Evolutionary conservation across 163 green algal genomes (phyloP).

Genomic region (Chlamydomonas reinhardtii): DNA sequence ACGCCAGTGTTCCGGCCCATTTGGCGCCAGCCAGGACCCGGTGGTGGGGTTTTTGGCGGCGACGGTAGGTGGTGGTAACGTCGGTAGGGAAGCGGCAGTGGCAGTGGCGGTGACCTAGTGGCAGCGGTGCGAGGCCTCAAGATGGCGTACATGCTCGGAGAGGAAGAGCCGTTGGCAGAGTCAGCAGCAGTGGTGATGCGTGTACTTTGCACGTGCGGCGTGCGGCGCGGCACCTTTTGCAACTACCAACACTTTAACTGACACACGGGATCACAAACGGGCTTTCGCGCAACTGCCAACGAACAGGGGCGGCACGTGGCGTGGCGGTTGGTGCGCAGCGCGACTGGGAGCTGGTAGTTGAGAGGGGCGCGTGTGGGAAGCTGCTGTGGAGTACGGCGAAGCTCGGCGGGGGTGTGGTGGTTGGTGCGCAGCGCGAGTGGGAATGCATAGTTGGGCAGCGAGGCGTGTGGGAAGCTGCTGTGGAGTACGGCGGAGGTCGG

Average conservation of each 20-base stretch:
- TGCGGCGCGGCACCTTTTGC: neutral
- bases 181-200: too few relatives aligned
- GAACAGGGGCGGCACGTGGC: neutral
- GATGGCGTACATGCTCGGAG: too few relatives aligned
- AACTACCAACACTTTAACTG: constrained; percentile 2
- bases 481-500: too few relatives aligned
- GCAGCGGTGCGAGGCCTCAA: too few relatives aligned
- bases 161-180: too few relatives aligned
- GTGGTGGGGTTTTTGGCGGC: too few relatives aligned
- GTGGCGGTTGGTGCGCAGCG: neutral
- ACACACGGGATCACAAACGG: neutral
- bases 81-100: too few relatives aligned
- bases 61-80: too few relatives aligned
- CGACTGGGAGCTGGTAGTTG: neutral
- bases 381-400: neutral
- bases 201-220: neutral
- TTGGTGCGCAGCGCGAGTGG: neutral
- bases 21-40: too few relatives aligned
- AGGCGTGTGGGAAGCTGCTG: too few relatives aligned
- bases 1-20: too few relatives aligned
- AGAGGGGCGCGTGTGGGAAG: neutral
- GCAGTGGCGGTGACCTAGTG: too few relatives aligned
- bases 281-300: neutral
- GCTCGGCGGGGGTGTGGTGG: neutral
- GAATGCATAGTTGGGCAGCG: neutral